Conservation (phyloP, 768 basidiomycete species). For the Tricholomella constricta region DNA sequence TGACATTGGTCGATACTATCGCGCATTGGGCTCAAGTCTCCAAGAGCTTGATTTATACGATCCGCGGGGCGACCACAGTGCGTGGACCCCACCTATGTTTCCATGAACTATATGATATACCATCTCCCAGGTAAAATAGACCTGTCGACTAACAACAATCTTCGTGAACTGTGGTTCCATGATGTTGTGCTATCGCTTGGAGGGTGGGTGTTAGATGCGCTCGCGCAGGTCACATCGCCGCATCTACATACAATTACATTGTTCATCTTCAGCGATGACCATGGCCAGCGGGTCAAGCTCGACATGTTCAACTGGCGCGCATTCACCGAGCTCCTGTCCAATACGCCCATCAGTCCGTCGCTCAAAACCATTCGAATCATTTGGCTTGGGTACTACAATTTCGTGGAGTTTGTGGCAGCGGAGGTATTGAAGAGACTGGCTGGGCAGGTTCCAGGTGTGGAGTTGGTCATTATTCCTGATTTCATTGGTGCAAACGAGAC, state of each 20-base stretch:
- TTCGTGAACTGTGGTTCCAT: conserved; percentile 15
- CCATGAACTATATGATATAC: neutral
- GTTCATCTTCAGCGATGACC: conserved; percentile 2
- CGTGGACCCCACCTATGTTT: neutral
- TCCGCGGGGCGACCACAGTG: neutral
- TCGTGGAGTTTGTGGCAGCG: neutral
- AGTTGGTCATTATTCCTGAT: conserved; percentile 1
- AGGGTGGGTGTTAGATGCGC: conserved; percentile 2
- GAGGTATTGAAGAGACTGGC: neutral
- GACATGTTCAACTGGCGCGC: conserved; percentile 6
- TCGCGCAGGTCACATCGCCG: conserved; percentile 6
- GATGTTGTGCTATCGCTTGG: conserved; percentile 1
- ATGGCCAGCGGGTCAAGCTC: neutral
- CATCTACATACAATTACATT: conserved; percentile 12
- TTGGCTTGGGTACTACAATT: conserved; percentile 4
- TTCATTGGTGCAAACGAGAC: neutral
- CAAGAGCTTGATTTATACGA: conserved; percentile 10
- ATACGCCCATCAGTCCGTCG: neutral
- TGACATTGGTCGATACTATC: conserved; percentile 1
- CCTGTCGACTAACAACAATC: conserved; percentile 5
- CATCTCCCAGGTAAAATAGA: conserved; percentile 1
- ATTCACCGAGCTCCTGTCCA: conserved; percentile 5
- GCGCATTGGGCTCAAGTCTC: conserved; percentile 7
- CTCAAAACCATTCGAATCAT: conserved; percentile 4
- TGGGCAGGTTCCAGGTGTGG: neutral